phyloP scores from a whole-genome alignment of 2,329 filamentous ascomycete genomes.

The Keithomyces neogunnii region DNA sequence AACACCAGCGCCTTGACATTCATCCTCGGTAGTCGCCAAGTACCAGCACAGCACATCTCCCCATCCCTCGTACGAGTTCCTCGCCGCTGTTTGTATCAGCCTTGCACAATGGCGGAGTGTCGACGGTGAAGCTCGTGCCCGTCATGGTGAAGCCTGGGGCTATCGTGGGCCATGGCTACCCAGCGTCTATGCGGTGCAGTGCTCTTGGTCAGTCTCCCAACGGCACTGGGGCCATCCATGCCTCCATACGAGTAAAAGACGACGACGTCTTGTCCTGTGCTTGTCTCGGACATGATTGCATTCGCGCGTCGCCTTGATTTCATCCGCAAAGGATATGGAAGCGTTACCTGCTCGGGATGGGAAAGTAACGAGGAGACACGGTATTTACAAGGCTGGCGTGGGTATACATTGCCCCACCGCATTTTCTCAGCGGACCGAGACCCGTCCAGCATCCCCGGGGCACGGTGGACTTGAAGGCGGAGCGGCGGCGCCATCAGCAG shows the following conservation, averaged over 20 bases:
- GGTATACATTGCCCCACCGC: no score
- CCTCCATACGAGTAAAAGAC: constrained; percentile 42
- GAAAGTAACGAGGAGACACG: constrained; percentile 22
- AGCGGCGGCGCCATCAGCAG: no score
- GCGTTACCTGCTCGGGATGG: constrained; percentile 27
- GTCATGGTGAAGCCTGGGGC: constrained; percentile 33
- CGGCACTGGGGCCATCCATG: constrained; percentile 34
- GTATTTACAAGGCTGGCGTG: no score
- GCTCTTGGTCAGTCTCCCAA: constrained; percentile 29
- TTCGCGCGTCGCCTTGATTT: constrained; percentile 29
- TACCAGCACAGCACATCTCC: constrained; percentile 38
- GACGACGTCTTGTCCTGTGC: constrained; percentile 32
- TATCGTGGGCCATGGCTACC: constrained; percentile 33
- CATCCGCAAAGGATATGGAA: constrained; percentile 29
- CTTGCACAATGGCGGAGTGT: constrained; percentile 32
- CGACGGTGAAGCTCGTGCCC: constrained; percentile 31
- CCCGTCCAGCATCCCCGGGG: no score
- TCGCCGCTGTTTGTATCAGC: constrained; percentile 21
- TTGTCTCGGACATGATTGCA: constrained; percentile 26
- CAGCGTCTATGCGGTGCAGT: constrained; percentile 21
- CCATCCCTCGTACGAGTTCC: constrained; percentile 35
- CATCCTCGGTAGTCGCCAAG: constrained; percentile 33
- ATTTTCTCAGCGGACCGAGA: no score
- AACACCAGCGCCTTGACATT: no score
- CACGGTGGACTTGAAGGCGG: no score